These are phyloP conservation scores for Clohesyomyces aquaticus DNA, from an alignment of 495 filamentous ascomycete species.

Conservation along the genomic window DNA sequence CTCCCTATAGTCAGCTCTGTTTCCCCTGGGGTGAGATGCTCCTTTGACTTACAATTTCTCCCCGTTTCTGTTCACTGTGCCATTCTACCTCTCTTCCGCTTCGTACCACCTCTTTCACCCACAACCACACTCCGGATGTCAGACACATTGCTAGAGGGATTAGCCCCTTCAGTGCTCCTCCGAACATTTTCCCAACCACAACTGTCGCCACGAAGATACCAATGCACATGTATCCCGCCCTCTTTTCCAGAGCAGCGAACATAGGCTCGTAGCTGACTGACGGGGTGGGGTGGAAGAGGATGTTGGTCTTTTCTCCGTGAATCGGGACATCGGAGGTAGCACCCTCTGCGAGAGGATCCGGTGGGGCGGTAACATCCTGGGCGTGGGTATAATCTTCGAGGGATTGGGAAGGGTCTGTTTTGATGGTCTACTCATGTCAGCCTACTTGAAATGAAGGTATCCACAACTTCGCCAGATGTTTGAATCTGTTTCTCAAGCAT, in stretches of 20 bases:
- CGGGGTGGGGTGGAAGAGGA: slow-evolving; percentile 93
- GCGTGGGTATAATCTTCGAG: slow-evolving; percentile 76
- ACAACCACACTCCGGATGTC: slow-evolving; percentile 76
- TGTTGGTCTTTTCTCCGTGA: slow-evolving; percentile 92
- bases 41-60: slow-evolving; percentile 69
- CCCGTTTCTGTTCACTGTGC: slow-evolving; percentile 81
- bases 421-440: slow-evolving; percentile 55
- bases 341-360: slow-evolving; percentile 77
- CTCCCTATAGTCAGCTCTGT: slow-evolving; percentile 39
- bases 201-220: slow-evolving; percentile 72
- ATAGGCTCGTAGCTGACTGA: slow-evolving; percentile 84
- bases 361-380: slow-evolving; percentile 89
- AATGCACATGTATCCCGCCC: slow-evolving; percentile 67
- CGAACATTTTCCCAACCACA: slow-evolving; percentile 76
- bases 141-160: slow-evolving; percentile 71
- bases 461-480: no score
- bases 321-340: slow-evolving; percentile 92
- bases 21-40: background rate
- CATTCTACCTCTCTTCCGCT: slow-evolving; percentile 85
- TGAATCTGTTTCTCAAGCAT: no score
- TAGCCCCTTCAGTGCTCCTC: slow-evolving; percentile 74
- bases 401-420: slow-evolving; percentile 64
- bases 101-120: slow-evolving; percentile 82
- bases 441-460: no score
- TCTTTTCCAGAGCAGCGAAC: slow-evolving; percentile 73